A percentile compares a stretch with the other conserved stretches of the same genome.
phyloP scores from a whole-genome alignment of 1,284 basidiomycete genomes.

The Limonomyces culmigenus region DNA sequence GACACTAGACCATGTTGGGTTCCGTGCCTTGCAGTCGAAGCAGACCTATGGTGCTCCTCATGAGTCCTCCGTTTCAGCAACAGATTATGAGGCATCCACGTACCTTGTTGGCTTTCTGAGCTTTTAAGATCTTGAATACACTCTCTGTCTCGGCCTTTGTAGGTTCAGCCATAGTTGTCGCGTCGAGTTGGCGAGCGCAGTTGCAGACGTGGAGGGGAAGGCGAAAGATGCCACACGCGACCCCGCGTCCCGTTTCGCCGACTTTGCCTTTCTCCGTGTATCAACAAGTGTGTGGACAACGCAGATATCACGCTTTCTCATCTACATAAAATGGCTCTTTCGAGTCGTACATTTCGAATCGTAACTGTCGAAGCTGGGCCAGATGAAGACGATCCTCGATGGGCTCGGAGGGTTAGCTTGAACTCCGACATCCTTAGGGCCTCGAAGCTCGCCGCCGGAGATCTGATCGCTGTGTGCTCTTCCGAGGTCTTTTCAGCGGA shows the following conservation, averaged over 20 bases:
- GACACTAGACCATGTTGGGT: slow-evolving; percentile 95
- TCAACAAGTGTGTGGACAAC: no score
- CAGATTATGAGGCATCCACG: no score
- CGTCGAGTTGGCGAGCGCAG: no score
- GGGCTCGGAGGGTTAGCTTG: slow-evolving; percentile 45
- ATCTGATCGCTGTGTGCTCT: slow-evolving; percentile 29
- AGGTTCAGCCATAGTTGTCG: slow-evolving; percentile 63
- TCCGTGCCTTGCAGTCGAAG: slow-evolving; percentile 93
- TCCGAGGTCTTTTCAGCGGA: slow-evolving; percentile 4
- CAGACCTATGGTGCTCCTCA: slow-evolving; percentile 47
- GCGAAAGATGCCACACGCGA: no score
- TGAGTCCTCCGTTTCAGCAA: slow-evolving; percentile 1
- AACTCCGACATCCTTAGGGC: slow-evolving; percentile 47
- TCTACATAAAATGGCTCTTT: no score
- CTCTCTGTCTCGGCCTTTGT: slow-evolving; percentile 67
- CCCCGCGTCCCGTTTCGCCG: no score
- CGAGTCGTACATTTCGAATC: no score
- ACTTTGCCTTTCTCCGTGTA: no score
- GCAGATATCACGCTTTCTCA: no score
- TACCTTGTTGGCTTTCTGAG: slow-evolving; percentile 85
- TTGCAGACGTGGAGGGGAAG: no score
- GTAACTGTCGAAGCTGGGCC: no score
- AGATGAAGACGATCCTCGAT: slow-evolving; percentile 27
- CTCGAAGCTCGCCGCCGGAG: slow-evolving; percentile 50
- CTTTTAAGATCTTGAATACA: slow-evolving; percentile 59